Evolutionary conservation across 441 rosid species (phyloP), one percentile per base, ranked within the genome.

Genomic region (Croton setiger): DNA sequence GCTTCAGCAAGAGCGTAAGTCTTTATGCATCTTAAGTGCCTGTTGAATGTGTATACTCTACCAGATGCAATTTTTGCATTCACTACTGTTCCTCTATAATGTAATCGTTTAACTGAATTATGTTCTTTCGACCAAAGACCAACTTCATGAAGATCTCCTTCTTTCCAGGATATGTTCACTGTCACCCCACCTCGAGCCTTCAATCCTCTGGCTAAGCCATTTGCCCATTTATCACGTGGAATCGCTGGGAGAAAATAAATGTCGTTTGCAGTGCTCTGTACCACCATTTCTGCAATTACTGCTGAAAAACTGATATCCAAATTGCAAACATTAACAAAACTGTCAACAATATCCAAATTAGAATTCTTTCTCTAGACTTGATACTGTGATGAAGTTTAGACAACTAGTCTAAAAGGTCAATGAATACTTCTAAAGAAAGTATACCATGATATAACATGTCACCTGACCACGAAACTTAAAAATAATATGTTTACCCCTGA

Each of bases 241-340:
- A 94, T n/a, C n/a, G 99, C 97, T 0, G 99, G 98, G 18, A 94
- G 94, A 72, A 90, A 73, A 83, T 84, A 81, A 47, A 92, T 80
- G 80, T 92, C 94, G 75, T 84, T 86, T 48, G 67, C 5, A 0
- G 94, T 87, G 74, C 99, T 90, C 78, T 94, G 98, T 76, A 92
- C 89, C 33, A 92, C 83, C 98, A 94, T 90, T 73, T 90, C 98
- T 13, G 92, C 90, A 47, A 94, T 69, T 4, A 84, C 93, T 36
- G 96, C 97, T 11, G 96, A 57, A 74, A 92, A 85, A 37, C 93
- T 92, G 84, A 66, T 54, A 70, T 59, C 72, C 35, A 33, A 41
- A 39, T 13, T 9, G 5, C 23, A 4, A 41, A 33, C 48, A 37
- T 49, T 31, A 61, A 10, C 18, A 54, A 57, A 52, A 17, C 1